A percentile compares a stretch with the other conserved stretches of the same genome.
Conservation (phyloP, 2,329 filamentous ascomycete species). For the Aspergillus hiratsukae region DNA sequence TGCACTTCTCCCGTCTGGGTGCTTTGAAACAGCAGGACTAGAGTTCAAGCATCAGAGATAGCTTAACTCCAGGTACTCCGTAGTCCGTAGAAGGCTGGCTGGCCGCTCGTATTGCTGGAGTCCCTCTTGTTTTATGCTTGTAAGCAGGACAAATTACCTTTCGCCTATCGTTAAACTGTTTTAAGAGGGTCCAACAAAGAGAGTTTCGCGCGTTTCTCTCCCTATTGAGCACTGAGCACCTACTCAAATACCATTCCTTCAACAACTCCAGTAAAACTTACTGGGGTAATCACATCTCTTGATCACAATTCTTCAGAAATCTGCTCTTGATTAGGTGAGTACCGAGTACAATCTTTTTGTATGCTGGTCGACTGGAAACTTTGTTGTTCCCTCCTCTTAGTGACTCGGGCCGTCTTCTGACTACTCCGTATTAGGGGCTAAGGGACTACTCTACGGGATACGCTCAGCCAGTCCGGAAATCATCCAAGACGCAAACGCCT, state of each 20-base stretch:
- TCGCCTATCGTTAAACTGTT: not conserved
- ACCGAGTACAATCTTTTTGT: not conserved
- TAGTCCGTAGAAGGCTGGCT: not conserved
- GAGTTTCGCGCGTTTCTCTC: not conserved
- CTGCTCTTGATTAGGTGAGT: not conserved
- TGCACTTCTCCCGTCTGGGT: not conserved
- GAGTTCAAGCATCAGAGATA: not conserved
- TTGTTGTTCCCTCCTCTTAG: not conserved
- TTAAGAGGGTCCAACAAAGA: not conserved
- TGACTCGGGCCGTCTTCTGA: constrained; percentile 4
- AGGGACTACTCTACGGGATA: not conserved
- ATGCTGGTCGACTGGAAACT: not conserved
- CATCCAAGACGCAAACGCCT: not conserved
- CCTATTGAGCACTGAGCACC: not conserved
- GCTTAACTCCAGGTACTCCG: not conserved
- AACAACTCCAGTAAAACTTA: not conserved
- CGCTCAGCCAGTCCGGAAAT: not conserved
- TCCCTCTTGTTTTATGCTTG: not conserved
- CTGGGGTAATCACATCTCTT: not conserved
- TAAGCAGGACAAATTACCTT: not conserved
- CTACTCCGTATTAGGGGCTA: constrained; percentile 7
- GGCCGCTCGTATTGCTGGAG: not conserved
- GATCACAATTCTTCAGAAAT: not conserved
- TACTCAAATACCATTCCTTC: not conserved
- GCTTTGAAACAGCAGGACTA: not conserved